Base-by-base conservation (phyloP, 2,329 filamentous ascomycete species). In the Aspergillus novoparasiticus region DNA sequence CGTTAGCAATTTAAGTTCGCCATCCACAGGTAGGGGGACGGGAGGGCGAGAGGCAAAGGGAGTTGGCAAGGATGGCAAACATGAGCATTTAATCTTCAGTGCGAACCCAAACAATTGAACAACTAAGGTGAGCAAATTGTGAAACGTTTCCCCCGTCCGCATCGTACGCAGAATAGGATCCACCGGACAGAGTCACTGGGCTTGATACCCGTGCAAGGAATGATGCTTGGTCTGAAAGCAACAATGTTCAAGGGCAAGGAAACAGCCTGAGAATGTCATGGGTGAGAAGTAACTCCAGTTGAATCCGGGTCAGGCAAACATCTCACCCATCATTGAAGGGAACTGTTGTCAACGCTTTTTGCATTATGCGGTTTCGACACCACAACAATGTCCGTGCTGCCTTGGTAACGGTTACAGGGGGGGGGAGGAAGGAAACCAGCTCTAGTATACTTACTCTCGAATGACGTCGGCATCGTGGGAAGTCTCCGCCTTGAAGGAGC, bases 401-500 rank as follows among this genome's bases (percentile, higher is more conserved):
- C 68, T 75, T 69, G 74, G 71, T 78, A 75, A 75, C 68, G 73
- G 79, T 80, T 81, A 81, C 76, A 76, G 86, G 89, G 86, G 89
- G 86, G 83, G 83, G 85, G 85, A 88, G 85, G 84, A 85, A 60
- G 64, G 54, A 89, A 89, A 89, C 76, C 76, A 79, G 77, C 84
- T 84, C 82, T 81, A 80, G 76, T 81, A 83, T 86, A 98, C 95
- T 98, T 97, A 99, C 95, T 98, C 95, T 96, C 95, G 90, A 83
- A 97, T 96, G 80, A 96, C 86, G 77, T 96, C 92, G 73, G 92
- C 87, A 77, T 96, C 93, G 82, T 99, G 95, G 71, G 92, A 95
- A 62, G 95, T 98, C 78, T 98, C 93, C 82, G 95, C 93, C 80
- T 98, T 98, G 87, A 98, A 98, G 73, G 89, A 87, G 83, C 94